Conservation (phyloP, 2,329 filamentous ascomycete species). For the Purpureocillium lavendulum region DNA sequence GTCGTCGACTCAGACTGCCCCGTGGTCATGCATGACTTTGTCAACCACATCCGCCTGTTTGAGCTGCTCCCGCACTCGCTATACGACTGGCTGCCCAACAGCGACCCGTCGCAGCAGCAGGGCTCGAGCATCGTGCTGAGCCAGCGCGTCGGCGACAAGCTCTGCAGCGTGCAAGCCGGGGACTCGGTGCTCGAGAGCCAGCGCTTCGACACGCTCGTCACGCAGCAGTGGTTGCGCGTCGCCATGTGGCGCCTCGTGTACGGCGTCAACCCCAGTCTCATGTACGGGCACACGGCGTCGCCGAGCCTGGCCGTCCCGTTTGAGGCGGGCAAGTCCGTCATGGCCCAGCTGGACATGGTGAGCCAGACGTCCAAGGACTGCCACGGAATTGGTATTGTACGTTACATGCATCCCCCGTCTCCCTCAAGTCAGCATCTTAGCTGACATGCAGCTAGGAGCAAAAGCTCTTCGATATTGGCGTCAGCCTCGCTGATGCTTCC, state of each 20-base stretch:
- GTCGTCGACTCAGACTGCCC: slow-evolving; percentile 22
- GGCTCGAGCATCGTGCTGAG: slow-evolving; percentile 13
- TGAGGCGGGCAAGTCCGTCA: slow-evolving; percentile 20
- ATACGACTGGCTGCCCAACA: slow-evolving; percentile 20
- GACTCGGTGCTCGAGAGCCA: slow-evolving; percentile 22
- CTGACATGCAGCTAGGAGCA: slow-evolving; percentile 15
- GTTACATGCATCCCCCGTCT: slow-evolving; percentile 1
- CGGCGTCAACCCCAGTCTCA: slow-evolving; percentile 15
- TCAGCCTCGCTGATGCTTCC: slow-evolving; percentile 18
- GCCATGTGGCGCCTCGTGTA: slow-evolving; percentile 22
- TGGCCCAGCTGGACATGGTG: slow-evolving; percentile 16
- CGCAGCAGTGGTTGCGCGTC: slow-evolving; percentile 22
- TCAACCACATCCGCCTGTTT: slow-evolving; percentile 22
- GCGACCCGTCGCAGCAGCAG: slow-evolving; percentile 10
- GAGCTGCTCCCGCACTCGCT: slow-evolving; percentile 18
- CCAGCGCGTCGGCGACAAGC: slow-evolving; percentile 15
- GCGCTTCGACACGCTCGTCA: slow-evolving; percentile 22
- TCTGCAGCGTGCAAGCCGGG: slow-evolving; percentile 16
- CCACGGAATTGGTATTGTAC: slow-evolving; percentile 22
- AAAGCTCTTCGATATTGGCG: slow-evolving; percentile 22
- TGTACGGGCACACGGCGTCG: slow-evolving; percentile 9
- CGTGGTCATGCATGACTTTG: slow-evolving; percentile 22
- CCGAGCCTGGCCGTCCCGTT: slow-evolving; percentile 15
- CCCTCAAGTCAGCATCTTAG: background rate
- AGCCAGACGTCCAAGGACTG: slow-evolving; percentile 19